phyloP scores from a whole-genome alignment of 2,329 filamentous ascomycete species.

The Magnaporthiopsis rhizophila region DNA sequence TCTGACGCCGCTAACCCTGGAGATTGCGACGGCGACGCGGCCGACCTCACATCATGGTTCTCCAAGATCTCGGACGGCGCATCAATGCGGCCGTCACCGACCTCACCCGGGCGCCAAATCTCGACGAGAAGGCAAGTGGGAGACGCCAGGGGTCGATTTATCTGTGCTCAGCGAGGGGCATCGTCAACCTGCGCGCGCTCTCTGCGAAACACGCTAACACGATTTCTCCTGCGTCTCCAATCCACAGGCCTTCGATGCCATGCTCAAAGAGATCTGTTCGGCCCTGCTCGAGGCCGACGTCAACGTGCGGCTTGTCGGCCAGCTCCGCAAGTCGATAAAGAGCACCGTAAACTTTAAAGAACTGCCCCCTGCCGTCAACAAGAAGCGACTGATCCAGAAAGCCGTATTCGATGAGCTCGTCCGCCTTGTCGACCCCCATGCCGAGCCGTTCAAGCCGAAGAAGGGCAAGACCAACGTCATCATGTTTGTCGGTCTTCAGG shows the following conservation, averaged over 20 bases:
- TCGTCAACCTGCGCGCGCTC: background rate
- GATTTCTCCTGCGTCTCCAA: background rate
- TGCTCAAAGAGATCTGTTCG: constrained; percentile 97
- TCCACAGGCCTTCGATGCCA: constrained; percentile 79
- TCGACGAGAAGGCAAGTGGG: constrained; percentile 78
- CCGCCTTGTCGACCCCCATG: constrained; percentile 88
- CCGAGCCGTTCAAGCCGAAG: constrained; percentile 91
- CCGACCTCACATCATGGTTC: constrained; percentile 62
- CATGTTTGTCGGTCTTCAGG: constrained; percentile 98
- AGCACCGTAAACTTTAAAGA: constrained; percentile 90
- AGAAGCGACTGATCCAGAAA: constrained; percentile 97
- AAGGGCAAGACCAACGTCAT: constrained; percentile 96
- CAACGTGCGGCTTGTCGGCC: constrained; percentile 87
- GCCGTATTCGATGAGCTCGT: constrained; percentile 96
- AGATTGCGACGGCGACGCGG: constrained; percentile 8
- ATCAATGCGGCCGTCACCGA: constrained; percentile 96
- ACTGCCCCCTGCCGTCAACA: constrained; percentile 84
- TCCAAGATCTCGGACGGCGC: constrained; percentile 96
- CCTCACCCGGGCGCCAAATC: constrained; percentile 81
- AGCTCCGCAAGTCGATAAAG: constrained; percentile 89
- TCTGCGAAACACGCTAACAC: background rate
- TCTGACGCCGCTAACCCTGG: background rate
- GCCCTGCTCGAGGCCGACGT: constrained; percentile 95
- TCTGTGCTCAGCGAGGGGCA: background rate
- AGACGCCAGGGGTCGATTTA: background rate